Evolutionary conservation across 805 yeast species (phyloP), one percentile per base, ranked within the genome.

Genomic region (Komagataella mondaviorum): DNA sequence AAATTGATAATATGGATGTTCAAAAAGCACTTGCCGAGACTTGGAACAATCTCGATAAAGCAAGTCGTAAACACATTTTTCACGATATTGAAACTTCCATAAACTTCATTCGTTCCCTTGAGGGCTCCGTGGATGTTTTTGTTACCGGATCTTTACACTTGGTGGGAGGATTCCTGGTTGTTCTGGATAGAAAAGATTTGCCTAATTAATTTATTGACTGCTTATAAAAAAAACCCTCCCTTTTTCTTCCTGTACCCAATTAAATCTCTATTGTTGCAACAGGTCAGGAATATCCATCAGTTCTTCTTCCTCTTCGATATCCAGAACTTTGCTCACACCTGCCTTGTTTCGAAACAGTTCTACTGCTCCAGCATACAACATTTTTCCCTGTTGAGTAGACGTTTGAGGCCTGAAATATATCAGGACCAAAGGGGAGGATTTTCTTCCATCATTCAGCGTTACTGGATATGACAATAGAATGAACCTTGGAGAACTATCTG

Each of bases 71-170:
- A 60, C 55, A 78, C 53, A 80, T 91, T 1, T 76, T 81, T 57
- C 77, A 77, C 23, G 88, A 81, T 58, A 86, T 93, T 47, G 96
- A 93, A 64, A 76, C 84, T 1, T 81, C 90, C 36, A 79, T 77
- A 49, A 74, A 72, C 49, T 75, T 71, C 57, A 75, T 80, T 49
- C 74, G 76, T 53, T 65, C 75, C 22, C 61, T 77, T 47, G 70
- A 70, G 49, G 68, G 68, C 10, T 72, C 72, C 16, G 66, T 80
- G 20, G 89, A 88, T 55, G 95, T 88, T 1, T 85, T 89, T 68
- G 97, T 89, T 0, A 85, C 95, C 53, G 99, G 99, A 1, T 89
- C 97, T 4, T 71, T 93, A 56, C 96, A 91, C 63, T 71, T 95
- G 52, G 96, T 93, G 8, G 99, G 99, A 16, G 99, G 98, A 0